These are phyloP conservation scores for Phytophthora europaea DNA, from an alignment of 352 stramenopile species.

Conservation along the genomic window DNA sequence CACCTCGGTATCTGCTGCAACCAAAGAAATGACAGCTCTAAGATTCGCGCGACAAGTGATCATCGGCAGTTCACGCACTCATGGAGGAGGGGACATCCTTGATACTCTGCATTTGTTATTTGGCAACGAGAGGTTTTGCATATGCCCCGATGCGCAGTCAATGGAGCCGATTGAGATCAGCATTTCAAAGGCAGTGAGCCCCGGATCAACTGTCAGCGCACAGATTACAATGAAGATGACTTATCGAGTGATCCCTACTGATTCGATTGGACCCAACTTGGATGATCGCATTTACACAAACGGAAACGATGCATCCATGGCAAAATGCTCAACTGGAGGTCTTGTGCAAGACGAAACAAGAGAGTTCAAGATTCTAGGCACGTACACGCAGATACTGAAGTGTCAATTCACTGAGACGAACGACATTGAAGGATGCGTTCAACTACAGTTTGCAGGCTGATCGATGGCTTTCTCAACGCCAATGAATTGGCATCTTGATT, in stretches of 20 bases:
- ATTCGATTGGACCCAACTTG: conserved; percentile 22
- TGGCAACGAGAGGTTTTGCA: conserved; percentile 52
- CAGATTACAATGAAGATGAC: conserved; percentile 55
- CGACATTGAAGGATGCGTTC: conserved; percentile 40
- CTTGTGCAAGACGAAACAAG: conserved; percentile 1
- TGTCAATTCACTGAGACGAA: conserved; percentile 34
- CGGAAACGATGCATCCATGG: background rate
- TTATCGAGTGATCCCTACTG: conserved; percentile 47
- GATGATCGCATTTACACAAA: conserved; percentile 13
- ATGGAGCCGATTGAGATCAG: conserved; percentile 57
- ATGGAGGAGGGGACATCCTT: conserved; percentile 74
- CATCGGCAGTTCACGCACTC: conserved; percentile 68
- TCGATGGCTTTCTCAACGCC: background rate
- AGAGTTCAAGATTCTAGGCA: conserved; percentile 44
- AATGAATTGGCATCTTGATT: background rate
- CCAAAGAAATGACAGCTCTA: conserved; percentile 60
- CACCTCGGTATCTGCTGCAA: background rate
- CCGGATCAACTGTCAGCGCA: conserved; percentile 23
- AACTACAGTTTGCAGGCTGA: conserved; percentile 28
- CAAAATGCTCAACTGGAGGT: background rate
- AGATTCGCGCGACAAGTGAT: conserved; percentile 66
- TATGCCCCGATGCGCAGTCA: conserved; percentile 57
- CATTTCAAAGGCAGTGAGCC: conserved; percentile 21
- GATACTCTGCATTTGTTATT: conserved; percentile 70
- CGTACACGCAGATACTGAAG: conserved; percentile 39